phyloP scores from a whole-genome alignment of 1,139 yeast species.

The Debaryomyces sp. region DNA sequence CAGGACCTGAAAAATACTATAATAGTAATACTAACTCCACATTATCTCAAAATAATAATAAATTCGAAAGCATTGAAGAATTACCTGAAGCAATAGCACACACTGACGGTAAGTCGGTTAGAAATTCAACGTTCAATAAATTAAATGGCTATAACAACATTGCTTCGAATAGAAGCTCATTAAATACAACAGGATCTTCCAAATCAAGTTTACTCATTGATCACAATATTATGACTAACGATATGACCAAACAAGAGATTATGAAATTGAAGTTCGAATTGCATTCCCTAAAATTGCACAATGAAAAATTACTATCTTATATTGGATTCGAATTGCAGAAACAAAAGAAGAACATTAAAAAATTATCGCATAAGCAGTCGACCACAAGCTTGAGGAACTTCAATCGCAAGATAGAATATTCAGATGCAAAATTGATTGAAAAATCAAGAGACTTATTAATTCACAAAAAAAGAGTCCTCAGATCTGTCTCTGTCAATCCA shows the following conservation, averaged over 20 bases:
- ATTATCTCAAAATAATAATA: conserved; percentile 3
- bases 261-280: conserved; percentile 56
- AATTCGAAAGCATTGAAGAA: conserved; percentile 16
- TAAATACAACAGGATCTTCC: conserved; percentile 21
- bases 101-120: conserved; percentile 14
- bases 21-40: neutral
- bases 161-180: conserved; percentile 26
- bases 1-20: conserved; percentile 31
- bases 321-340: conserved; percentile 61
- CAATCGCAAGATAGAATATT: conserved; percentile 40
- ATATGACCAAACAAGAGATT: conserved; percentile 51
- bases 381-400: conserved; percentile 20
- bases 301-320: conserved; percentile 57
- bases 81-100: conserved; percentile 3
- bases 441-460: conserved; percentile 44
- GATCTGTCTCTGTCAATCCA: conserved; percentile 49
- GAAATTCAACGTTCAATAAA: conserved; percentile 29
- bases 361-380: conserved; percentile 42
- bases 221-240: conserved; percentile 33
- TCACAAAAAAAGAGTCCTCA: conserved; percentile 46
- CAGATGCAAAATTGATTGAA: conserved; percentile 56
- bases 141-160: conserved; percentile 22
- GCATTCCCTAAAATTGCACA: conserved; percentile 55
- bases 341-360: conserved; percentile 46
- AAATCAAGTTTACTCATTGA: conserved; percentile 42